Base-by-base conservation (phyloP, 1,284 basidiomycete species). In the Amylostereum areolatum region DNA sequence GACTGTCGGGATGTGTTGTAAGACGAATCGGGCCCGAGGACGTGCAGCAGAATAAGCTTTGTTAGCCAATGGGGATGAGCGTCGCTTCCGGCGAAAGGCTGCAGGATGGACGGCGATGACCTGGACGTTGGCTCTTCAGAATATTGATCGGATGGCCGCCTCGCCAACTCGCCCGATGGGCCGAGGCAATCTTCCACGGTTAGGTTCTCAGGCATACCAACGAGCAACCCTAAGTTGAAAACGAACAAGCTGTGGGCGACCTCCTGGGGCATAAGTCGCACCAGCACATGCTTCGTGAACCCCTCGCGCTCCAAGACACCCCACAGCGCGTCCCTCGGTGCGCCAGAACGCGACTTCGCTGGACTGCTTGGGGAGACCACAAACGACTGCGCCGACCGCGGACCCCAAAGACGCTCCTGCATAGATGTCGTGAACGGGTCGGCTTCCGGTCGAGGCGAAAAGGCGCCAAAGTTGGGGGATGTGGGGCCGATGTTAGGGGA, bases 1-100 rank as follows among this genome's bases (percentile, higher is more conserved):
- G 62, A 33, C 66, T 57, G 5, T 57, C 59, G 40, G 67, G 62
- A 9, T 64, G 55, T 28, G 47, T 46, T 48, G 12, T 35, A 24
- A 7, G 69, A 68, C 0, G 69, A 69, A 56, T 83, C 82, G 0
- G 76, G 73, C 11, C 78, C 80, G 5, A 89, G 71, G 5, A 89
- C 76, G 59, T 88, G 85, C 45, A 82, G 64, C 2, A 91, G 64
- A 6, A 91, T 67, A 8, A 85, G 63, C 54, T 78, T 82, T 5
- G 89, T 90, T 37, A 91, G 66, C 87, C 87, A 91, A 60, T 91
- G 85, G 2, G 87, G 85, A 35, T 71, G 72, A 3, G 81, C 78
- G 34, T 86, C 82, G 52, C 69, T 82, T 5, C 88, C 87, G 55
- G 85, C 78, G 35, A 89, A 74, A 10, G 71, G 67, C 5, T 49